These are phyloP conservation scores for Nicotiana attenuata DNA, from an alignment of 257 asterid genomes.

Conservation along the genomic window DNA sequence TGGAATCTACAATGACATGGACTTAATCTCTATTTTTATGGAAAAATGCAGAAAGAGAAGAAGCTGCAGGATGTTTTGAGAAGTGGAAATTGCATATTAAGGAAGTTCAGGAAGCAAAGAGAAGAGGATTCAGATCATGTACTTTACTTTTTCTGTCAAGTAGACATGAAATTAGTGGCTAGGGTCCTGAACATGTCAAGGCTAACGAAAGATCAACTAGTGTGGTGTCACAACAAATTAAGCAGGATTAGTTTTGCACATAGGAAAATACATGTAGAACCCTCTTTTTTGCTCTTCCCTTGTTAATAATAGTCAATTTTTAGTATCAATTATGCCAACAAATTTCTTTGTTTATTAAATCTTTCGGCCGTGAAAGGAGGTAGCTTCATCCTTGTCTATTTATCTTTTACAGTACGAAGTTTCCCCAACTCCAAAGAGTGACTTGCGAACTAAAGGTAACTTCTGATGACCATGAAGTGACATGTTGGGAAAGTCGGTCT, in stretches of 20 bases:
- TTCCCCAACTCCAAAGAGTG: slow-evolving; percentile 3
- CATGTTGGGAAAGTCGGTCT: neutral
- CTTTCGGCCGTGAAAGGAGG: neutral
- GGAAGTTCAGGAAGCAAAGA: slow-evolving; percentile 41
- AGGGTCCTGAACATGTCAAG: slow-evolving; percentile 74
- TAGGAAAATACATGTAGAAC: slow-evolving; percentile 61
- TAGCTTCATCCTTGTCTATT: neutral
- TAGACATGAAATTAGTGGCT: slow-evolving; percentile 71
- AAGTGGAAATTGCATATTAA: slow-evolving; percentile 66
- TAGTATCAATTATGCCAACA: neutral
- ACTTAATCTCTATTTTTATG: neutral
- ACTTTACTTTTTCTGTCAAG: slow-evolving; percentile 70
- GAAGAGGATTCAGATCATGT: slow-evolving; percentile 65
- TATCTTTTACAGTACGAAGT: neutral
- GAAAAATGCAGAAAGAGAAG: slow-evolving; percentile 69
- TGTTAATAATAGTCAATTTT: slow-evolving; percentile 28
- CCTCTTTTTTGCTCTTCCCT: slow-evolving; percentile 82
- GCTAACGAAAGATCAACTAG: slow-evolving; percentile 59
- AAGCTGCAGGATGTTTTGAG: slow-evolving; percentile 63
- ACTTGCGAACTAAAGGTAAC: neutral
- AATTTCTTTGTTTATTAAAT: neutral
- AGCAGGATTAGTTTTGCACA: slow-evolving; percentile 56
- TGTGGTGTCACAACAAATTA: slow-evolving; percentile 76
- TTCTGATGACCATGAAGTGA: neutral
- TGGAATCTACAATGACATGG: neutral